Evolutionary conservation across 495 filamentous ascomycete species (phyloP), one percentile per base, ranked within the genome.

Genomic region (Sporormia fimetaria): DNA sequence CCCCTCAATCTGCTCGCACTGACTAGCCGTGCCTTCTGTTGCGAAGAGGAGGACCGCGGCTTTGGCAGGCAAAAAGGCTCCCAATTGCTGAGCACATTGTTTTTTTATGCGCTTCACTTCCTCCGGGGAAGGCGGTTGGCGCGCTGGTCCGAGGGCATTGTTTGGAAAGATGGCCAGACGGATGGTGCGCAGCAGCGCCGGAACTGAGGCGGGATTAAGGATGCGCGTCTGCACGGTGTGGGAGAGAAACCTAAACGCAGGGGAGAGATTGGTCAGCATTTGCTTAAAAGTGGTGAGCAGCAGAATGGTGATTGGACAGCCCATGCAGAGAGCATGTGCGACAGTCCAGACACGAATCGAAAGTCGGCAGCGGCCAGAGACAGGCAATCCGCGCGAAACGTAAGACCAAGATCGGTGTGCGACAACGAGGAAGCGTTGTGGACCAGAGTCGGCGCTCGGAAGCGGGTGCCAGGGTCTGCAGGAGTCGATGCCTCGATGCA

Each of bases 141-240:
- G 46, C 31, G 62, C 54, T 27, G 65, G 64, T 15, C 67, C 64
- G 37, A 71, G 64, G 14, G 73, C 61, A 62, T 90, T 87, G 63
- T 78, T 74, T 20, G 87, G 86, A 58, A 93, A 93, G 29, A 94
- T 62, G 38, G 78, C 69, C 34, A 69, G 72, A 58, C 88, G 77
- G 52, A 76, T 67, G 40, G 69, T 71, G 55, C 76, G 73, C 45
- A 96, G 77, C 42, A 87, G 66, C 49, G 73, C 69, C 60, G 85
- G 83, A 37, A 90, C 68, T 52, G 76, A 68, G 42, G 70, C 63
- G 37, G 82, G 71, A 63, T 76, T 73, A 17, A 81, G 64, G 42
- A 92, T 57, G 53, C 74, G 66, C 37, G 68, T 67, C 46, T 71
- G 65, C 49, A 93, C 71, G 50, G 71, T 70, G 59, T 81, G 67